Base-by-base conservation (phyloP, 441 rosid genomes). In the Syzygium syzygioides region DNA sequence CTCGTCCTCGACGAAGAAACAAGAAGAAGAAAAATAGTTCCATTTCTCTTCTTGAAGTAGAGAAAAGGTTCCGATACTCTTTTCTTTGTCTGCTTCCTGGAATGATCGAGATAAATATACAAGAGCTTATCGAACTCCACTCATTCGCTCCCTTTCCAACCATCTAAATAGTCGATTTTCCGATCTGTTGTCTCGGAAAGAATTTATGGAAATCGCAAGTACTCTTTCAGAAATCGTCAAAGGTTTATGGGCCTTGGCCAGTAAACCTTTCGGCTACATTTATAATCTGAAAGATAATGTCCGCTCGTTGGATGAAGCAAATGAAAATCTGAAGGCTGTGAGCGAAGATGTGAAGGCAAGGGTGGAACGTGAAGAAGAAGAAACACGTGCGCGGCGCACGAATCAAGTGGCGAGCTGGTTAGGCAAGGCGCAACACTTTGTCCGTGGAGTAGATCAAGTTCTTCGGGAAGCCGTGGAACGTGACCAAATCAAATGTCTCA, bases 401-500 rank as follows among this genome's bases (percentile, higher is more conserved):
- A 2, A 30, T 7, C 14, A n/a, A 59, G 91, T 88, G 53, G 17
- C 15, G 55, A 7, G 45, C 20, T 92, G 92, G 93, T 5, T 91
- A n/a, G 23, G 20, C 11, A 68, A 4, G 6, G 90, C 60, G 26
- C 34, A 30, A 57, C 0, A 0, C 2, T 0, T 32, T 30, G 34
- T 9, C 6, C 7, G 2, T 3, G 23, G 30, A 80, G 71, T 56
- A 37, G n/a, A 15, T 3, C 26, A 6, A 14, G 28, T 89, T 86
- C 56, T 80, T 19, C 37, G 3, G 14, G 55, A 18, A 25, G 94
- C 86, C 3, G 12, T 50, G 17, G 86, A 59, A n/a, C 88, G 88
- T n/a, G 83, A 87, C 13, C 85, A 52, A 56, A 90, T 87, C 19
- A 90, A 79, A 83, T 90, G 92, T 79, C 87, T 89, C 3, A 86